Evolutionary conservation across 164 flowering plant species (phyloP), one percentile per base, ranked within the genome.

Genomic region (Cinnamomum chago): DNA sequence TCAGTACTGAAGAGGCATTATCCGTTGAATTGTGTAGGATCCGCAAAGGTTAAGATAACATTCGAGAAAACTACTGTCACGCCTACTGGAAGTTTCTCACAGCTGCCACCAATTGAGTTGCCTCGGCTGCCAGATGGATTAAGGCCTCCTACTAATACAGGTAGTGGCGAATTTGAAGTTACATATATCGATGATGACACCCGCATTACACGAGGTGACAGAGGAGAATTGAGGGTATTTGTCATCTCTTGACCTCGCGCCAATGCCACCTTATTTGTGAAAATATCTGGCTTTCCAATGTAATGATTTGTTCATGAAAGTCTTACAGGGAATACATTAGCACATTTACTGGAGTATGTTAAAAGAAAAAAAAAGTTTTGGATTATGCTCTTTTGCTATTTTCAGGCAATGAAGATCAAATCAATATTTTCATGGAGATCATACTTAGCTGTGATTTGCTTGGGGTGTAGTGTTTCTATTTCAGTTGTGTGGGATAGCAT

Each of bases 191-290:
- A 95, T 51, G 75, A 81, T 25, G 90, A 88, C 78, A 91, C 85
- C 60, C 97, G 99, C 68, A 80, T 95, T 65, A 93, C 99, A 67
- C 86, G 99, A 79, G 99, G 99, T 78, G 99, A 95, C 73, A 90
- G 92, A 82, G 93, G 79, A 50, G 99, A 95, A 85, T 87, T 93
- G n/a, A 85, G 99, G 81, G 98, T 95, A 62, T 95, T 95, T 72
- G 94, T 93, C 22, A 82, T 88, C 70, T 76, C 99, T 64, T 67
- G 70, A 58, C 52, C 35, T 51, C 35, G 47, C 30, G 50, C 18
- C 30, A 69, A 17, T 69, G 10, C 24, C 22, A 17, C 20, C 13
- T n/a, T 47, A 47, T 9, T 65, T 64, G 33, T 20, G 6, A 58
- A 17, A 11, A 47, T 30, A 3, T 30, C 0, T 30, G 5, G 35